These are phyloP conservation scores for Turritis glabra DNA, from an alignment of 345 rosid species.

Conservation along the genomic window DNA sequence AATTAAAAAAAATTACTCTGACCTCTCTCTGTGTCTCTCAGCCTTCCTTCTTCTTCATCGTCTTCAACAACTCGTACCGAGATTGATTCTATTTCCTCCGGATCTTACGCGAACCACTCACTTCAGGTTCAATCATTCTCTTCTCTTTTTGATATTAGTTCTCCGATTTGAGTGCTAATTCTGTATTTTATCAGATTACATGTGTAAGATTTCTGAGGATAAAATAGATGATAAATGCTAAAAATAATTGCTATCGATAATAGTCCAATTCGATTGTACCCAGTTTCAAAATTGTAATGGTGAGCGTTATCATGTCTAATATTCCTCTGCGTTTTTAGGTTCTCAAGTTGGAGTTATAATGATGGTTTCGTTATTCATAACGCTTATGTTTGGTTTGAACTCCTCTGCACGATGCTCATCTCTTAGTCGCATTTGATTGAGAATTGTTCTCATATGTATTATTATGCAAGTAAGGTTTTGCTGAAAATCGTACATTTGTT, in stretches of 20 bases:
- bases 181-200: slow-evolving; percentile 3
- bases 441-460: no score
- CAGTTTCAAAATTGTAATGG: not conserved
- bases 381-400: not conserved
- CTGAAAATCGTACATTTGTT: no score
- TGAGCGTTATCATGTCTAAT: not conserved
- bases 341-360: not conserved
- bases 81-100: slow-evolving; percentile 27
- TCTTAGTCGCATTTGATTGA: not conserved
- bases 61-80: slow-evolving; percentile 1
- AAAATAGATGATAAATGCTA: not conserved
- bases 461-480: no score
- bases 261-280: not conserved
- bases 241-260: not conserved
- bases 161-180: slow-evolving; percentile 28
- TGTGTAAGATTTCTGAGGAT: not conserved
- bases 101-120: slow-evolving; percentile 34
- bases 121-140: no score
- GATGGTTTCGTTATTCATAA: not conserved
- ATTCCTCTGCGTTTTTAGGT: not conserved
- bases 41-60: not conserved
- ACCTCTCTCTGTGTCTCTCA: not conserved
- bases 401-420: not conserved
- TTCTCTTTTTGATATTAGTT: no score
- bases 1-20: slow-evolving; percentile 11